Conservation (phyloP, 495 filamentous ascomycete genomes). For the Tirmania nivea region DNA sequence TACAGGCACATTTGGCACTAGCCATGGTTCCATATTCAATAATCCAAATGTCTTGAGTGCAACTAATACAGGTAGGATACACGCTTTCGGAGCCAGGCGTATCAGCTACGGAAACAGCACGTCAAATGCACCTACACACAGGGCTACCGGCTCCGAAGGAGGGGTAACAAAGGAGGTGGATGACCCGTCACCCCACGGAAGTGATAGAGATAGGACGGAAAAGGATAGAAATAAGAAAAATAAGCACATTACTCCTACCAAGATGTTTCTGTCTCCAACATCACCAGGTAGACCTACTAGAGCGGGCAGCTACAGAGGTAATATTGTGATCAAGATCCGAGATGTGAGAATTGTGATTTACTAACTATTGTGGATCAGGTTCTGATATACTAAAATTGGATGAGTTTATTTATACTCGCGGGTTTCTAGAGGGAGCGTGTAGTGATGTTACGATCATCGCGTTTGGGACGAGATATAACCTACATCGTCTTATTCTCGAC, state of each 20-base stretch:
- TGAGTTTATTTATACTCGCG: slow-evolving; percentile 35
- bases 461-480: slow-evolving; percentile 30
- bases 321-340: neutral
- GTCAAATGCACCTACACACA: neutral
- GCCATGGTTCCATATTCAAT: neutral
- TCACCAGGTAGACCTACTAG: no score
- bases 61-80: neutral
- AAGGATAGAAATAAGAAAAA: no score
- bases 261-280: no score
- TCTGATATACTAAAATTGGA: slow-evolving; percentile 28
- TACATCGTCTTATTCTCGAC: slow-evolving; percentile 36
- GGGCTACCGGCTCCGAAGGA: neutral
- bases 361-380: neutral
- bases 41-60: neutral
- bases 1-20: neutral
- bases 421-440: slow-evolving; percentile 32
- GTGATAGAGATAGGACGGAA: no score
- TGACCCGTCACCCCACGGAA: neutral
- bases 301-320: no score
- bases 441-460: slow-evolving; percentile 34
- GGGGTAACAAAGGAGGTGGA: neutral
- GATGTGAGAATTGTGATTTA: neutral
- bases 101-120: neutral
- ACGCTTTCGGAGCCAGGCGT: neutral
- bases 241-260: no score